Evolutionary conservation across 106 monocot species (phyloP).

Genomic region (Dendrobium huoshanense): DNA sequence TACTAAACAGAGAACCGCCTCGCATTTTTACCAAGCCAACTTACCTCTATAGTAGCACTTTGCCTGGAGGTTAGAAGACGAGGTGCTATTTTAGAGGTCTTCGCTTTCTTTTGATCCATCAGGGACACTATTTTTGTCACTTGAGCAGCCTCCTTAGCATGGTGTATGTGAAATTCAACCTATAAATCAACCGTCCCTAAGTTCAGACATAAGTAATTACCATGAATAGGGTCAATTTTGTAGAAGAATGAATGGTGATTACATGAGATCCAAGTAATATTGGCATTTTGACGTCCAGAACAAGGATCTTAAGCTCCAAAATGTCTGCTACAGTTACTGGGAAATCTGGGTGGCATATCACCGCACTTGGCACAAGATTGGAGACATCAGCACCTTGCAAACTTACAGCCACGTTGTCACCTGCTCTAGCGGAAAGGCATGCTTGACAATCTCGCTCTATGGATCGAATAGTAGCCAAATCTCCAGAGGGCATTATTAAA

Average conservation of each 20-base stretch:
- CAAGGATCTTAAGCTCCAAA: constrained; percentile 77
- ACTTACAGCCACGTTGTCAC: constrained; percentile 63
- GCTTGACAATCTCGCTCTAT: constrained; percentile 53
- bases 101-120: constrained; percentile 67
- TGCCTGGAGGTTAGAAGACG: constrained; percentile 66
- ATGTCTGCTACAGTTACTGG: constrained; percentile 56
- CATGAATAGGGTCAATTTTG: neutral
- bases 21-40: neutral
- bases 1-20: no score
- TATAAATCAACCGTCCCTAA: constrained; percentile 16
- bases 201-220: neutral
- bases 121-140: constrained; percentile 56
- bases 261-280: constrained; percentile 73
- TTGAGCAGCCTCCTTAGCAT: constrained; percentile 53
- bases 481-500: constrained; percentile 72
- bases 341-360: constrained; percentile 77
- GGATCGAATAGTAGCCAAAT: constrained; percentile 46
- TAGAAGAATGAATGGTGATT: neutral
- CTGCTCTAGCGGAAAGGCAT: constrained; percentile 72
- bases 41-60: constrained; percentile 72
- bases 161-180: constrained; percentile 79
- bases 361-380: constrained; percentile 48
- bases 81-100: constrained; percentile 48
- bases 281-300: constrained; percentile 56
- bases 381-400: constrained; percentile 52